Percentiles rank a stretch among this genome's conserved stretches.
phyloP scores from a whole-genome alignment of 768 basidiomycete genomes.

The Serendipita sp. region DNA sequence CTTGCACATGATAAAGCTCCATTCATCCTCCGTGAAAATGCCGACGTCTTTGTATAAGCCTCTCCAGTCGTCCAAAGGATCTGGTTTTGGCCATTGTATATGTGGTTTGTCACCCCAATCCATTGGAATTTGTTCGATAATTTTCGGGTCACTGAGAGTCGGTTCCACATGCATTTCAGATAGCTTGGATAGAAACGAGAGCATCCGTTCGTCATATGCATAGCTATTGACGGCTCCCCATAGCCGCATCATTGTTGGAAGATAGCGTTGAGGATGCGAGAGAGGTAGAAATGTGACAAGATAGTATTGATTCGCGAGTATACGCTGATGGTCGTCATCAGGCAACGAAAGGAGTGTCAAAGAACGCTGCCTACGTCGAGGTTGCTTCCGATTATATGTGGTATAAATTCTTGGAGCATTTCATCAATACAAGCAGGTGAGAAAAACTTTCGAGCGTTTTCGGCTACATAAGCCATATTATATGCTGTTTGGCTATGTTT shows the following conservation, averaged over 20 bases:
- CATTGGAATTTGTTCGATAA: conserved; percentile 49
- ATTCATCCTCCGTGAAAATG: conserved; percentile 68
- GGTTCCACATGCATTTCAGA: conserved; percentile 72
- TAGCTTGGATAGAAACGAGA: conserved; percentile 64
- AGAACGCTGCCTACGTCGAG: conserved; percentile 40
- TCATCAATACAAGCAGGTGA: conserved; percentile 74
- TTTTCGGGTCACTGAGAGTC: conserved; percentile 54
- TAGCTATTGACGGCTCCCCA: conserved; percentile 86
- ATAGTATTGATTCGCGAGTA: conserved; percentile 73
- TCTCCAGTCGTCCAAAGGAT: conserved; percentile 34
- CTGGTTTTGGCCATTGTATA: conserved; percentile 32
- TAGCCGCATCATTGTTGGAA: conserved; percentile 65
- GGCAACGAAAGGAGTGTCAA: not conserved
- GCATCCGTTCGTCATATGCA: conserved; percentile 79
- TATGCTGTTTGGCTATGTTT: conserved; percentile 48
- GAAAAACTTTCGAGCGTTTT: conserved; percentile 63
- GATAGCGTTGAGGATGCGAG: conserved; percentile 70
- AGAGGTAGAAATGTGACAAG: conserved; percentile 74
- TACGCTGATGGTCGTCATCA: conserved; percentile 28
- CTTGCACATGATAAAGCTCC: conserved; percentile 78
- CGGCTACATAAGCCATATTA: conserved; percentile 60
- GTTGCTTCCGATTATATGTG: conserved; percentile 55
- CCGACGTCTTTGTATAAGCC: conserved; percentile 59
- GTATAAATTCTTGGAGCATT: conserved; percentile 79
- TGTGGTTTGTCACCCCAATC: conserved; percentile 50